Conservation (phyloP, 2,329 filamentous ascomycete genomes). For the Trichoderma lentiforme region DNA sequence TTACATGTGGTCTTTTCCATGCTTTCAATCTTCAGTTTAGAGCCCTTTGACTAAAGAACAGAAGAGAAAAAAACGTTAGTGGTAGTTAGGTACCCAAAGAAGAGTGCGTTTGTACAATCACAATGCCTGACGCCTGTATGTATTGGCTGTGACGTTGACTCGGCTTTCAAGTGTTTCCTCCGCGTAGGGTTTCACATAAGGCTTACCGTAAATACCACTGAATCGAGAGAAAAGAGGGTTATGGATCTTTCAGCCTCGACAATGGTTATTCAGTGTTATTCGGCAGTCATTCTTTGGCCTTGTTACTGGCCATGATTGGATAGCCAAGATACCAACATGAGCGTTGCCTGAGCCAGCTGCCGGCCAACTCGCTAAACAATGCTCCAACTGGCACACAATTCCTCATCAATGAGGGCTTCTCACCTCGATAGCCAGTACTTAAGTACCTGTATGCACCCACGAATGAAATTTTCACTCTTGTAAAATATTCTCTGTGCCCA, state of each 20-base stretch:
- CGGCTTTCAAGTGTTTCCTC: background rate
- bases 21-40: too few relatives aligned
- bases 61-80: too few relatives aligned
- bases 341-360: background rate
- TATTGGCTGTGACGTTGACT: background rate
- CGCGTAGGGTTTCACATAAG: background rate
- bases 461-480: background rate
- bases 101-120: too few relatives aligned
- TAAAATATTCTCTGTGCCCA: background rate
- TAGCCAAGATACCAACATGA: background rate
- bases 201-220: background rate
- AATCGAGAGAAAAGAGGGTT: background rate
- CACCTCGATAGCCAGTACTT: background rate
- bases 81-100: too few relatives aligned
- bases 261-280: background rate
- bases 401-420: background rate
- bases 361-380: background rate
- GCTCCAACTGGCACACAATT: background rate
- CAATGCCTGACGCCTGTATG: too few relatives aligned
- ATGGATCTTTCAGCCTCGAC: background rate
- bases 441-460: background rate
- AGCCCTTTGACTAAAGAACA: too few relatives aligned
- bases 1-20: too few relatives aligned
- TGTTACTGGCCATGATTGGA: background rate
- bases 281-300: background rate